These are phyloP conservation scores for Lactifluus pinguis DNA, from an alignment of 768 basidiomycete species.

Conservation along the genomic window DNA sequence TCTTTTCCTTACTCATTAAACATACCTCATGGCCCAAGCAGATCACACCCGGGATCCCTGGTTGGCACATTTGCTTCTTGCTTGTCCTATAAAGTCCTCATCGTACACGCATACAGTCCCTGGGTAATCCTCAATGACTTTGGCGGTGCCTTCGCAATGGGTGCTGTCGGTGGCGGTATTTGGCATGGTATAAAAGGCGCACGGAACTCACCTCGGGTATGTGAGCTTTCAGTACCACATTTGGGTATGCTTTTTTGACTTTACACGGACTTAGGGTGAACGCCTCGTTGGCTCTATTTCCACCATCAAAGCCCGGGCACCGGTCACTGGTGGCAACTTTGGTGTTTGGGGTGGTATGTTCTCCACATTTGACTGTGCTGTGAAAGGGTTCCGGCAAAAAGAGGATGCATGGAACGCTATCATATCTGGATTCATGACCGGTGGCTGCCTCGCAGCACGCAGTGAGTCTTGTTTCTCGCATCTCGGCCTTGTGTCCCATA, in stretches of 20 bases:
- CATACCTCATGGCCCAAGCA: conserved; percentile 62
- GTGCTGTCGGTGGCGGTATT: conserved; percentile 93
- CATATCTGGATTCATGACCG: conserved; percentile 96
- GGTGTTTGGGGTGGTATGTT: conserved; percentile 97
- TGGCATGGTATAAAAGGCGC: conserved; percentile 99
- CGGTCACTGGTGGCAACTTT: conserved; percentile 96
- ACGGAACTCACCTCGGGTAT: conserved; percentile 87
- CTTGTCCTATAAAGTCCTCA: neutral
- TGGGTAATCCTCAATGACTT: conserved; percentile 99
- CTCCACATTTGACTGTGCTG: conserved; percentile 95
- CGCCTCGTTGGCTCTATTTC: conserved; percentile 89
- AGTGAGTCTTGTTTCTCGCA: conserved; percentile 47
- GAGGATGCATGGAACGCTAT: conserved; percentile 99
- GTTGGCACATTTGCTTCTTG: conserved; percentile 31
- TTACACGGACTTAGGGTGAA: conserved; percentile 59
- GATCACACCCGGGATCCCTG: conserved; percentile 94
- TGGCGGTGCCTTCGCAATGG: conserved; percentile 96
- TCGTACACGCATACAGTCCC: conserved; percentile 46
- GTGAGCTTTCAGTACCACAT: conserved; percentile 22
- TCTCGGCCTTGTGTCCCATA: neutral
- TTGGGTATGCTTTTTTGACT: neutral
- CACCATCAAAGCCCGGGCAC: conserved; percentile 95
- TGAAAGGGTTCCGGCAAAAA: conserved; percentile 94
- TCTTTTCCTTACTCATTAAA: conserved; percentile 7
- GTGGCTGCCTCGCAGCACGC: conserved; percentile 88